Conservation (phyloP, 495 filamentous ascomycete genomes). For the Diplogelasinospora grovesii region DNA sequence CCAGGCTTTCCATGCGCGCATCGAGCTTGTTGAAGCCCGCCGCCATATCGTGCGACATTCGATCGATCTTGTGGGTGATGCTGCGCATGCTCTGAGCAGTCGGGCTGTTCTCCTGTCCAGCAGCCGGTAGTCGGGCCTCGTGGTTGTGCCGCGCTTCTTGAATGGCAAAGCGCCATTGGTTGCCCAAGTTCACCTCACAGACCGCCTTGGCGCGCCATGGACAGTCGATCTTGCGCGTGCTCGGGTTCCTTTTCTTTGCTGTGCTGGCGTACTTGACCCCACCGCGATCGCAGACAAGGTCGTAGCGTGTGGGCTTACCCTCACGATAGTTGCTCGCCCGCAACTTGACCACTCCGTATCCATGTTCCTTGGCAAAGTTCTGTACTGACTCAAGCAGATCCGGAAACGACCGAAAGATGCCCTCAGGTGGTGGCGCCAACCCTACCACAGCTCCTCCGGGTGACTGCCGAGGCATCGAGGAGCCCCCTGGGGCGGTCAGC, state of each 20-base stretch:
- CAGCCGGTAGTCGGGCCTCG: conserved; percentile 37
- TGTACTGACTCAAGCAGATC: conserved; percentile 39
- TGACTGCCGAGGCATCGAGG: conserved; percentile 28
- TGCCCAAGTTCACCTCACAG: conserved; percentile 43
- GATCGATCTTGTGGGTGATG: conserved; percentile 43
- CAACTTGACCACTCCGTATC: conserved; percentile 45
- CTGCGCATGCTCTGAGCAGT: conserved; percentile 39
- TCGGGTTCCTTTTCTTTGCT: conserved; percentile 46
- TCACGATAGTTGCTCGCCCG: conserved; percentile 47
- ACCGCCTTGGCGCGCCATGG: conserved; percentile 48
- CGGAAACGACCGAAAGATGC: conserved; percentile 39
- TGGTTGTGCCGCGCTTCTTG: conserved; percentile 44
- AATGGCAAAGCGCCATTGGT: conserved; percentile 45
- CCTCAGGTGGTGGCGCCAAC: conserved; percentile 41
- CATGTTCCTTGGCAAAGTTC: conserved; percentile 41
- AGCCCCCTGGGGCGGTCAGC: conserved; percentile 18
- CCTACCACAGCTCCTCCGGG: conserved; percentile 25
- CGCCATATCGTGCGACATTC: conserved; percentile 36
- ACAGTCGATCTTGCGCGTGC: conserved; percentile 47
- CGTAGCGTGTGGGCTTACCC: conserved; percentile 44
- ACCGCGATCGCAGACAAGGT: conserved; percentile 46
- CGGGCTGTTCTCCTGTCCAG: conserved; percentile 40
- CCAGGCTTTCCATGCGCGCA: conserved; percentile 32
- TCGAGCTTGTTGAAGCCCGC: conserved; percentile 26
- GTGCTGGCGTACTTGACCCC: conserved; percentile 49